Evolutionary conservation across 129 eudicot genomes (phyloP).

Genomic region (Flaveria brownii): DNA sequence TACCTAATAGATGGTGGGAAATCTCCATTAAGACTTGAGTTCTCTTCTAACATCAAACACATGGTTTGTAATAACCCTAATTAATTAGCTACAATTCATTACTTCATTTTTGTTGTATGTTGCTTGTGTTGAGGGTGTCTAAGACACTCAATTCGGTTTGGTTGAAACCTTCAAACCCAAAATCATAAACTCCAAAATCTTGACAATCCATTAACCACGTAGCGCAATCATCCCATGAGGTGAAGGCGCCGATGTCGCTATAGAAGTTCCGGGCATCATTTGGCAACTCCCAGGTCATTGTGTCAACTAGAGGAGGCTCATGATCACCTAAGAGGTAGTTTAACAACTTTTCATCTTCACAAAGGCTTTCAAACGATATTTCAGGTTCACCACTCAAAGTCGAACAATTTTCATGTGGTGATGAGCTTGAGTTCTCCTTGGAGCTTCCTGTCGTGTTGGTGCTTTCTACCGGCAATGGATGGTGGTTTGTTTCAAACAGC

Average conservation of each 20-base stretch:
- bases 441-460: conserved; percentile 37
- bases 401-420: conserved; percentile 43
- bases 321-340: conserved; percentile 67
- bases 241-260: conserved; percentile 12
- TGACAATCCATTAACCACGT: conserved; percentile 78
- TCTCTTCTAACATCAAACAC: conserved; percentile 36
- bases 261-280: conserved; percentile 20
- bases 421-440: conserved; percentile 50
- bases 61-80: conserved; percentile 12
- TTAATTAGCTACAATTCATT: conserved; percentile 14
- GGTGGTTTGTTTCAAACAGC: conserved; percentile 19
- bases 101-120: conserved; percentile 36
- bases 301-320: conserved; percentile 41
- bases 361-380: conserved; percentile 37
- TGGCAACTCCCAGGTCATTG: conserved; percentile 59
- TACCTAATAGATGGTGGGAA: conserved; percentile 41
- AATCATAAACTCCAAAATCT: conserved; percentile 82
- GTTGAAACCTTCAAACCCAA: conserved; percentile 61
- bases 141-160: conserved; percentile 45
- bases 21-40: conserved; percentile 28
- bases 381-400: conserved; percentile 38
- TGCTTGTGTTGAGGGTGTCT: conserved; percentile 26
- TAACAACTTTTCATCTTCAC: conserved; percentile 63
- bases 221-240: conserved; percentile 69
- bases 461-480: conserved; percentile 11